Evolutionary conservation across 768 basidiomycete genomes (phyloP).

Genomic region (Podaxis sp.): DNA sequence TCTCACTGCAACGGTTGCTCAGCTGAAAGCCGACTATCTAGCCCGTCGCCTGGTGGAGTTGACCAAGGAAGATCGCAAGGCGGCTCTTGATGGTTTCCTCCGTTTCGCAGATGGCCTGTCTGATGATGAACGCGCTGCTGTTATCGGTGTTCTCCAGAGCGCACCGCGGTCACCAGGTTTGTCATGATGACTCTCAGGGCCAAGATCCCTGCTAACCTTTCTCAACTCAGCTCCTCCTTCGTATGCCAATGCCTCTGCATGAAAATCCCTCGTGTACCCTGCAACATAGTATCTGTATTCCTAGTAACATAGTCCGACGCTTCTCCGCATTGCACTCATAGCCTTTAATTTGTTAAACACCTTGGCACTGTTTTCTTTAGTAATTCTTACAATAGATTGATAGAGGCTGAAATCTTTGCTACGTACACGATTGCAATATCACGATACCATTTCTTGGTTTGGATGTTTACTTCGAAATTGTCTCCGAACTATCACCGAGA

Average conservation of each 20-base stretch:
- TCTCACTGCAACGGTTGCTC: constrained; percentile 56
- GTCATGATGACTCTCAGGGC: constrained; percentile 21
- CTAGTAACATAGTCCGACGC: constrained; percentile 2
- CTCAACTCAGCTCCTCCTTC: constrained; percentile 35
- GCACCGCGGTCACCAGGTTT: constrained; percentile 58
- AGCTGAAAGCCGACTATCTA: constrained; percentile 71
- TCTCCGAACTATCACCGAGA: too few relatives aligned
- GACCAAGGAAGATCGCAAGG: constrained; percentile 75
- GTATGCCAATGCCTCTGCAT: constrained; percentile 30
- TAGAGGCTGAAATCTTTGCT: background rate
- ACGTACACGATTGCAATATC: constrained; percentile 1
- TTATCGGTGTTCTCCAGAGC: constrained; percentile 64
- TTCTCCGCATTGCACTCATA: constrained; percentile 11
- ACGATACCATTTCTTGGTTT: background rate
- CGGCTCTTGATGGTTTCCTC: constrained; percentile 69
- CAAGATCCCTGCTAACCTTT: background rate
- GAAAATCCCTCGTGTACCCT: constrained; percentile 9
- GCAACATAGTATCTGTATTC: constrained; percentile 11
- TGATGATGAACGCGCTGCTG: constrained; percentile 65
- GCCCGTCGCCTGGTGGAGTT: constrained; percentile 64
- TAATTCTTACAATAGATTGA: constrained; percentile 4
- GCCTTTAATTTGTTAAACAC: background rate
- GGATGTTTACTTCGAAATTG: background rate
- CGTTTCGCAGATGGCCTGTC: constrained; percentile 73
- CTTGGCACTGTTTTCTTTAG: background rate